phyloP scores from a whole-genome alignment of 352 stramenopile species.

The Phytophthora hybrid region DNA sequence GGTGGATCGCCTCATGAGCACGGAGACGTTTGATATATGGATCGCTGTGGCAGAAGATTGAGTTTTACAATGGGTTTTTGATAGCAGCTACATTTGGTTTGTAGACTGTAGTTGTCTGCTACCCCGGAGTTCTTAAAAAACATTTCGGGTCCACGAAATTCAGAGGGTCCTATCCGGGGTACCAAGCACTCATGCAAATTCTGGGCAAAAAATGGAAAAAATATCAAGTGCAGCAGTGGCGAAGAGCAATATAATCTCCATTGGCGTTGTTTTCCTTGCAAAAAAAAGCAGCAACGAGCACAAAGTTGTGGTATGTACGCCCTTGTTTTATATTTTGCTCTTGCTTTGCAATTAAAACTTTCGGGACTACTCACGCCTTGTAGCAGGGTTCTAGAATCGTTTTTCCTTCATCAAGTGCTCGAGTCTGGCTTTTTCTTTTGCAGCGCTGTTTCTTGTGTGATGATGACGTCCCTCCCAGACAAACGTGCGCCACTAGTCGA shows the following conservation, averaged over 20 bases:
- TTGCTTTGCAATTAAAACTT: no score
- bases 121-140: no score
- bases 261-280: neutral
- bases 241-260: neutral
- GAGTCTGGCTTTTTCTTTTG: constrained; percentile 25
- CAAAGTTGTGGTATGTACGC: neutral
- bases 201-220: no score
- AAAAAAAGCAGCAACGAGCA: neutral
- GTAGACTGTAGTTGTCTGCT: neutral
- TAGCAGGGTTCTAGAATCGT: constrained; percentile 11
- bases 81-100: no score
- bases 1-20: constrained; percentile 39
- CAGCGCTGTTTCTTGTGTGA: constrained; percentile 17
- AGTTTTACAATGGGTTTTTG: no score
- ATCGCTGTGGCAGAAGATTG: no score
- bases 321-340: neutral
- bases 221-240: neutral
- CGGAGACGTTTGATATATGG: constrained; percentile 10
- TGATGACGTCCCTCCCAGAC: constrained; percentile 29
- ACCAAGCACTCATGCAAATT: no score
- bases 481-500: constrained; percentile 21
- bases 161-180: no score
- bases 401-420: constrained; percentile 38
- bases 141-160: no score
- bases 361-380: constrained; percentile 27